phyloP scores from a whole-genome alignment of 2,329 filamentous ascomycete genomes.

The Aspergillus bombycis region DNA sequence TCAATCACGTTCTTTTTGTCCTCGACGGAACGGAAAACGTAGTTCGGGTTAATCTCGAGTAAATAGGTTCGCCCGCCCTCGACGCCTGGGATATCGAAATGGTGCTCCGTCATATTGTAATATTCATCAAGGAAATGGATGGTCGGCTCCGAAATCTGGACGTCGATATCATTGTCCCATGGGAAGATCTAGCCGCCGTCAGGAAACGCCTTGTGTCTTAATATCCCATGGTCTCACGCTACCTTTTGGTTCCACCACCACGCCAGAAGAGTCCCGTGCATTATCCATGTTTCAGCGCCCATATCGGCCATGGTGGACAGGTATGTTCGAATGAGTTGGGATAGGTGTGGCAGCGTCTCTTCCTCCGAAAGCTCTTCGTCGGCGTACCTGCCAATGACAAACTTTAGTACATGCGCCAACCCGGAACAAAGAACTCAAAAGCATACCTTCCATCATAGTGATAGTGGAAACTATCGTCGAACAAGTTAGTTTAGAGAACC shows the following conservation, averaged over 20 bases:
- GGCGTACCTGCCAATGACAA: slow-evolving; percentile 49
- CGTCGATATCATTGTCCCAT: slow-evolving; percentile 65
- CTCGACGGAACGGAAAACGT: slow-evolving; percentile 45
- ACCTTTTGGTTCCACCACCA: slow-evolving; percentile 66
- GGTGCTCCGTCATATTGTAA: slow-evolving; percentile 66
- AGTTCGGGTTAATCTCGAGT: slow-evolving; percentile 63
- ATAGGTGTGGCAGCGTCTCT: slow-evolving; percentile 53
- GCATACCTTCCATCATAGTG: slow-evolving; percentile 58
- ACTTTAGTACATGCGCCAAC: slow-evolving; percentile 11
- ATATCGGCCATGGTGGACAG: slow-evolving; percentile 60
- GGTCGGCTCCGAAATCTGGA: slow-evolving; percentile 59
- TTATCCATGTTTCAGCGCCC: slow-evolving; percentile 64
- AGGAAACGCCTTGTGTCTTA: not conserved
- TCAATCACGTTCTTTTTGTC: slow-evolving; percentile 62
- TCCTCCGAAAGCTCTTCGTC: slow-evolving; percentile 48
- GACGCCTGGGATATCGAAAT: slow-evolving; percentile 44
- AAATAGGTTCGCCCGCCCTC: slow-evolving; percentile 51
- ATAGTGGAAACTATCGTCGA: slow-evolving; percentile 49
- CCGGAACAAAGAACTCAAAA: not conserved
- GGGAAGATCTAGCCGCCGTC: slow-evolving; percentile 52
- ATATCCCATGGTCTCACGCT: slow-evolving; percentile 5
- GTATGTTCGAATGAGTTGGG: slow-evolving; percentile 58
- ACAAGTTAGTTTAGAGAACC: slow-evolving; percentile 13
- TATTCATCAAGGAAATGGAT: slow-evolving; percentile 60
- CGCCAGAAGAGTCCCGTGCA: slow-evolving; percentile 63